A percentile compares a stretch with the other conserved stretches of the same genome.
These are phyloP conservation scores for Ophiobolus disseminans DNA, from an alignment of 2,329 filamentous ascomycete genomes.

Conservation along the genomic window DNA sequence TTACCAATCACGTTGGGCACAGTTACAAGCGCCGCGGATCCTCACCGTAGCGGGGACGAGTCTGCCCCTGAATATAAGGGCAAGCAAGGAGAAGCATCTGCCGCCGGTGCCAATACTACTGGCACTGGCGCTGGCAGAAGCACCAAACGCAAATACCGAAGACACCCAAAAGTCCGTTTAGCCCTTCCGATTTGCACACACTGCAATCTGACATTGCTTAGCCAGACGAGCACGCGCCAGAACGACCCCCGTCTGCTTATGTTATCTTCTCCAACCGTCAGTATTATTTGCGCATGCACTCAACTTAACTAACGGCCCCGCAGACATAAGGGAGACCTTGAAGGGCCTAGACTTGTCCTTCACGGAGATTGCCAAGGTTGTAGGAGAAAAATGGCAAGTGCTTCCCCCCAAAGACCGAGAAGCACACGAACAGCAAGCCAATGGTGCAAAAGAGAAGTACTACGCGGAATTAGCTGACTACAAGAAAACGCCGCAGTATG, in stretches of 20 bases:
- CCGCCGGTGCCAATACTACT: constrained; percentile 35
- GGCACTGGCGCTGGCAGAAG: constrained; percentile 24
- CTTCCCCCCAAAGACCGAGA: constrained; percentile 72
- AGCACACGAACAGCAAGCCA: constrained; percentile 74
- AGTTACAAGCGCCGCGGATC: constrained; percentile 61
- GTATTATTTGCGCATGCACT: constrained; percentile 38
- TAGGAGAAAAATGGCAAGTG: constrained; percentile 82
- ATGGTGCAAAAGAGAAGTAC: constrained; percentile 77
- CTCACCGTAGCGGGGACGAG: constrained; percentile 60
- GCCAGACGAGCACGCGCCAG: constrained; percentile 80
- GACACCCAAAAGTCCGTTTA: constrained; percentile 73
- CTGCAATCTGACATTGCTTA: constrained; percentile 50
- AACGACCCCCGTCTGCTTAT: constrained; percentile 81
- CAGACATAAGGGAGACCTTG: constrained; percentile 78
- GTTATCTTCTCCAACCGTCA: constrained; percentile 85
- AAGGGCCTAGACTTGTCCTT: constrained; percentile 80
- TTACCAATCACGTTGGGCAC: constrained; percentile 50
- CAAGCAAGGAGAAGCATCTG: constrained; percentile 53
- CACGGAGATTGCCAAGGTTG: constrained; percentile 82
- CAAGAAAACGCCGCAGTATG: constrained; percentile 76
- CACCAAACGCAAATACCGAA: constrained; percentile 75
- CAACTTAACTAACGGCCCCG: constrained; percentile 21
- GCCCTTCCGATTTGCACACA: neutral
- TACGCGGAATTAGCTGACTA: constrained; percentile 75
- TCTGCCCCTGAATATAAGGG: constrained; percentile 57